These are phyloP conservation scores for Eragrostis curvula DNA, from an alignment of 176 grass and related monocot species.

Conservation along the genomic window DNA sequence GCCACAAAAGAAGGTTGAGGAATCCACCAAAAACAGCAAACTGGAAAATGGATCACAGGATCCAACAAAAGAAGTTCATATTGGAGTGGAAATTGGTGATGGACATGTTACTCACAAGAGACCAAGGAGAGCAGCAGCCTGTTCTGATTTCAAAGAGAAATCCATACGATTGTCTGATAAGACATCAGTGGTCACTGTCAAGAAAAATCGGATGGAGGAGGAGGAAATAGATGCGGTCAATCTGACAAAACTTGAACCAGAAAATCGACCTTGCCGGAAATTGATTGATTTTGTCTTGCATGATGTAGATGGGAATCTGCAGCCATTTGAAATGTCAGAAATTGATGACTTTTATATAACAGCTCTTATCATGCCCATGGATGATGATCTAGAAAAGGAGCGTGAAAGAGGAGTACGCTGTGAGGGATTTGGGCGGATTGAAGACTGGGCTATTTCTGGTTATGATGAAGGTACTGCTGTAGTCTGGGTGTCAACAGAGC, in stretches of 20 bases:
- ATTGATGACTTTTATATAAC: constrained; percentile 89
- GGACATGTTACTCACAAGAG: constrained; percentile 48
- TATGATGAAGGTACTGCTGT: constrained; percentile 92
- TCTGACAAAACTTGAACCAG: constrained; percentile 77
- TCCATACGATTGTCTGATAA: constrained; percentile 62
- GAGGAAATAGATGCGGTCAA: constrained; percentile 86
- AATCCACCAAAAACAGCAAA: constrained; percentile 44
- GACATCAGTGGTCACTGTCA: constrained; percentile 57
- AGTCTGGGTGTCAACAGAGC: constrained; percentile 93
- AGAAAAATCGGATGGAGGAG: constrained; percentile 69
- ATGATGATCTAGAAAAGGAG: constrained; percentile 85
- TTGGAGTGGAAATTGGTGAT: constrained; percentile 47
- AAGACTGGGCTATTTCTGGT: constrained; percentile 93
- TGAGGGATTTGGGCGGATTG: constrained; percentile 96
- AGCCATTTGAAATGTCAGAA: constrained; percentile 98
- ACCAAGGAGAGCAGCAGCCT: constrained; percentile 76
- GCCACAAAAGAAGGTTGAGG: constrained; percentile 55
- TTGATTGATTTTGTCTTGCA: constrained; percentile 88
- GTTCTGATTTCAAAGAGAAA: constrained; percentile 86
- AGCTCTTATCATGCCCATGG: constrained; percentile 84
- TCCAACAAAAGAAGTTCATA: constrained; percentile 10
- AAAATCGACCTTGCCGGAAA: constrained; percentile 73
- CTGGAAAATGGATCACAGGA: constrained; percentile 26
- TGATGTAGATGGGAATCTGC: constrained; percentile 84
- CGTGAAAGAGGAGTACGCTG: constrained; percentile 85